A percentile compares a stretch with the other conserved stretches of the same genome.
Evolutionary conservation across 1,284 basidiomycete species (phyloP).

Genomic region (Phlebopus sp.): DNA sequence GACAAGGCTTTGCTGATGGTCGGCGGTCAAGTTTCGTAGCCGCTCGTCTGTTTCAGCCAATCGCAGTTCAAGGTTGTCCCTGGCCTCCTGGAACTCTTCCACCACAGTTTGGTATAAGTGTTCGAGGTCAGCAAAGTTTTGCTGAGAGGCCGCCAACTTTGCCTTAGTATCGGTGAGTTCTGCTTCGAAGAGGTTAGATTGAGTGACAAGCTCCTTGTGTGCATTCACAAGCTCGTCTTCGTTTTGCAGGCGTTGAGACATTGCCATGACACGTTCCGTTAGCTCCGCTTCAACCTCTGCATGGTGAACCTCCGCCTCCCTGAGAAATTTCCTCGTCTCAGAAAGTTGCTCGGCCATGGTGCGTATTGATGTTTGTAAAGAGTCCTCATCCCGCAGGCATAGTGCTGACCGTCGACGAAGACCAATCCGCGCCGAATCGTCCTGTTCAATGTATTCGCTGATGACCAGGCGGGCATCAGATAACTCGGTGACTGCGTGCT

Average conservation of each 20-base stretch:
- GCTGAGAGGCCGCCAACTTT: constrained; percentile 19
- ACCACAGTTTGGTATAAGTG: constrained; percentile 21
- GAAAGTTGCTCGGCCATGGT: constrained; percentile 22
- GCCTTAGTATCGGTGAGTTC: constrained; percentile 18
- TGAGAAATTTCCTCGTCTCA: constrained; percentile 11
- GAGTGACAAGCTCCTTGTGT: constrained; percentile 13
- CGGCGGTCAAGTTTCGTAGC: constrained; percentile 20
- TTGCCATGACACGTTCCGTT: constrained; percentile 18
- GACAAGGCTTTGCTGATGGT: constrained; percentile 18
- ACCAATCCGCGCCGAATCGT: constrained; percentile 1
- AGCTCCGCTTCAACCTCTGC: constrained; percentile 19
- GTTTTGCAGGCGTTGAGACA: constrained; percentile 16
- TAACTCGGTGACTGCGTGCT: constrained; percentile 4
- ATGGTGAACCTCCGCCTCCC: constrained; percentile 18
- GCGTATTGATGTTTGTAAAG: constrained; percentile 21
- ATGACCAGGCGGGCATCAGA: constrained; percentile 1
- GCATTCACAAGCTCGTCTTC: neutral
- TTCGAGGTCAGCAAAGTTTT: constrained; percentile 24
- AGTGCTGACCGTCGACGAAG: neutral
- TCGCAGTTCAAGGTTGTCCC: constrained; percentile 19
- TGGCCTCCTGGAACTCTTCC: constrained; percentile 20
- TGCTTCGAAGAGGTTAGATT: constrained; percentile 13
- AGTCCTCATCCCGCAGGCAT: constrained; percentile 2
- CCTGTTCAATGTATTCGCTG: constrained; percentile 2
- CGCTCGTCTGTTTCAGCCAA: constrained; percentile 22